Conservation (phyloP, 306 rosid species). For the Alnus rubra region DNA sequence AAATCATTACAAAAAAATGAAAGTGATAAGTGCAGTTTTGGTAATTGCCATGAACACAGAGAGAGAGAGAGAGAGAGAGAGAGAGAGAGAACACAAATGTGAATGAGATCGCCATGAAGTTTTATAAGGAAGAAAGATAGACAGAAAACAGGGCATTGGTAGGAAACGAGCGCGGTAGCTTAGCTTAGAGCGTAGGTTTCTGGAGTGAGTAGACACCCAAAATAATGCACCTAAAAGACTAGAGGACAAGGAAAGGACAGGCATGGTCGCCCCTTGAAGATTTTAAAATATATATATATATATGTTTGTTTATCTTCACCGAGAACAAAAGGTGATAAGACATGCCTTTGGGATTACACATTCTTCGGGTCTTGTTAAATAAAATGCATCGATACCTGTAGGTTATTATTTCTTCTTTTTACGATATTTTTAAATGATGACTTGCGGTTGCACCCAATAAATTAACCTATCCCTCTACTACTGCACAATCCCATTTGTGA, state of each 20-base stretch:
- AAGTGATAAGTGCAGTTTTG: too few relatives aligned
- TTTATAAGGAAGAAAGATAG: neutral
- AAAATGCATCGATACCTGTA: constrained; percentile 20
- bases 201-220: neutral
- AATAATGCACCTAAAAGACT: neutral
- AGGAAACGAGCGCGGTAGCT: too few relatives aligned
- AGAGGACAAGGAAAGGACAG: neutral
- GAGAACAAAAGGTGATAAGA: constrained; percentile 33
- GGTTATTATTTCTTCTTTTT: constrained; percentile 4
- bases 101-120: constrained; percentile 2
- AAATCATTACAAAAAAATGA: too few relatives aligned
- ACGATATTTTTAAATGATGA: neutral
- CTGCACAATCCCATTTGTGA: constrained; percentile 31
- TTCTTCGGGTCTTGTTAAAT: neutral
- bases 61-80: neutral
- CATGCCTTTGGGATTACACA: constrained; percentile 67
- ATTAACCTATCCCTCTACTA: constrained; percentile 4
- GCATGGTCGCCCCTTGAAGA: constrained; percentile 24
- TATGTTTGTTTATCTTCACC: constrained; percentile 30
- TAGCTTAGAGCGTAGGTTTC: neutral
- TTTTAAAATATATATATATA: neutral
- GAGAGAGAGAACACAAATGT: neutral
- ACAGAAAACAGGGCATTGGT: too few relatives aligned
- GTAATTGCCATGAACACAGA: too few relatives aligned
- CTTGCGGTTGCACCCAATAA: constrained; percentile 17